Conservation (phyloP, 495 filamentous ascomycete genomes). For the Penicillium psychrofluorescens region DNA sequence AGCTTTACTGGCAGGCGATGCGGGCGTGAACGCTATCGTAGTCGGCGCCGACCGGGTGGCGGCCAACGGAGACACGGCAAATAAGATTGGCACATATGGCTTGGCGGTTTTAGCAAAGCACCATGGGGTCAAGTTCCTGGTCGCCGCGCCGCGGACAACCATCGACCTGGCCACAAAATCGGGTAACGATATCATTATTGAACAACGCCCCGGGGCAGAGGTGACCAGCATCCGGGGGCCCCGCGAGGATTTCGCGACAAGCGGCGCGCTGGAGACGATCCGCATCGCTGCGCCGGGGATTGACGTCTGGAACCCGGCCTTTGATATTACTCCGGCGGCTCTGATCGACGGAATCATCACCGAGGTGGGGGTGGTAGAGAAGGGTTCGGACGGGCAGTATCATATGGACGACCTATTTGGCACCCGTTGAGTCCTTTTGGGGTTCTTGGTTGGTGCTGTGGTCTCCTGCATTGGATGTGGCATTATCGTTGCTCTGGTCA, state of each 20-base stretch:
- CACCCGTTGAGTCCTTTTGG: background rate
- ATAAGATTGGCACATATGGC: slow-evolving; percentile 96
- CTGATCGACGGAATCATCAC: slow-evolving; percentile 94
- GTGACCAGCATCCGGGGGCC: slow-evolving; percentile 74
- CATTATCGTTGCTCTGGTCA: background rate
- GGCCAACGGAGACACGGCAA: slow-evolving; percentile 94
- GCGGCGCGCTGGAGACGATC: slow-evolving; percentile 57
- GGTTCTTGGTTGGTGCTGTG: slow-evolving; percentile 4
- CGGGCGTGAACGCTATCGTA: slow-evolving; percentile 72
- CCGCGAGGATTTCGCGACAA: slow-evolving; percentile 40
- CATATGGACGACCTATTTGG: slow-evolving; percentile 54
- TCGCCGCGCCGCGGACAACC: slow-evolving; percentile 89
- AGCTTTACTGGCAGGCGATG: slow-evolving; percentile 60
- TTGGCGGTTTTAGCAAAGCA: slow-evolving; percentile 78
- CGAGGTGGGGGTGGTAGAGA: slow-evolving; percentile 81
- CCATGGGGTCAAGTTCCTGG: slow-evolving; percentile 89
- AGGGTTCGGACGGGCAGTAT: slow-evolving; percentile 66
- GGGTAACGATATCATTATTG: slow-evolving; percentile 76
- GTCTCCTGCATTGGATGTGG: background rate
- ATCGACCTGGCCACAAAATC: slow-evolving; percentile 76
- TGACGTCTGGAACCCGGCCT: slow-evolving; percentile 89
- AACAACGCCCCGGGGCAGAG: slow-evolving; percentile 73
- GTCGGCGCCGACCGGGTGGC: slow-evolving; percentile 95
- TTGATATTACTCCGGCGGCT: slow-evolving; percentile 82
- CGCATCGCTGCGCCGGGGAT: slow-evolving; percentile 77